These are phyloP conservation scores for Conringia planisiliqua DNA, from an alignment of 345 rosid species.

Conservation along the genomic window DNA sequence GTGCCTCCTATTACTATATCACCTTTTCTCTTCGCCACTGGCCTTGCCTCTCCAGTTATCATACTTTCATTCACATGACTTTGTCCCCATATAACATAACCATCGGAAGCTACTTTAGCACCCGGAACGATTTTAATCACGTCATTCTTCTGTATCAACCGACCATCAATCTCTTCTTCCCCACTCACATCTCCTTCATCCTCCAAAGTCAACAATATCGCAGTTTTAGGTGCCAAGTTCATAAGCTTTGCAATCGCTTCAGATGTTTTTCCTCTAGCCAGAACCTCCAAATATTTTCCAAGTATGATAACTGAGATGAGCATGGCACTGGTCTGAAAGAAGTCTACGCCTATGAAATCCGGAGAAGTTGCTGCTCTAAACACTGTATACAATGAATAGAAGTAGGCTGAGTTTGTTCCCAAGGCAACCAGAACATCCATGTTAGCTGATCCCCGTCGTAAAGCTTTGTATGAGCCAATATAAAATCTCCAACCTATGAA, in stretches of 20 bases:
- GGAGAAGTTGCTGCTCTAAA: slow-evolving; percentile 68
- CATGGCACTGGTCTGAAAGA: slow-evolving; percentile 97
- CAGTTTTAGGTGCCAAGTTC: slow-evolving; percentile 77
- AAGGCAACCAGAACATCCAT: slow-evolving; percentile 92
- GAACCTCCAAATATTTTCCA: slow-evolving; percentile 84
- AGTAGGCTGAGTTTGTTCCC: slow-evolving; percentile 92
- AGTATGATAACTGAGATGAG: slow-evolving; percentile 84
- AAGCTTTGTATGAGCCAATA: slow-evolving; percentile 69
- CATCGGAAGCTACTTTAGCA: slow-evolving; percentile 69
- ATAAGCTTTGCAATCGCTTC: slow-evolving; percentile 92
- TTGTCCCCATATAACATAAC: slow-evolving; percentile 64
- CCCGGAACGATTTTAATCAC: slow-evolving; percentile 72
- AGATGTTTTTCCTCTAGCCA: slow-evolving; percentile 89
- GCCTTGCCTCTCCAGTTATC: slow-evolving; percentile 72
- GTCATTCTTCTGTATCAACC: slow-evolving; percentile 78
- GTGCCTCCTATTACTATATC: slow-evolving; percentile 92
- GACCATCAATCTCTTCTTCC: slow-evolving; percentile 82
- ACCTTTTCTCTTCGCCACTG: slow-evolving; percentile 72
- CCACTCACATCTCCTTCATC: slow-evolving; percentile 50
- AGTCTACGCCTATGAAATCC: slow-evolving; percentile 64
- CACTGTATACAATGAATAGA: slow-evolving; percentile 76
- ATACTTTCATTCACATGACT: slow-evolving; percentile 78
- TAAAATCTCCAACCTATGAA: slow-evolving; percentile 80
- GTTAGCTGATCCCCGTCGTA: slow-evolving; percentile 78
- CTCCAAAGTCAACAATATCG: slow-evolving; percentile 56